Evolutionary conservation across 257 asterid genomes (phyloP), one percentile per base, ranked within the genome.

Genomic region (Knoxia roxburghii): DNA sequence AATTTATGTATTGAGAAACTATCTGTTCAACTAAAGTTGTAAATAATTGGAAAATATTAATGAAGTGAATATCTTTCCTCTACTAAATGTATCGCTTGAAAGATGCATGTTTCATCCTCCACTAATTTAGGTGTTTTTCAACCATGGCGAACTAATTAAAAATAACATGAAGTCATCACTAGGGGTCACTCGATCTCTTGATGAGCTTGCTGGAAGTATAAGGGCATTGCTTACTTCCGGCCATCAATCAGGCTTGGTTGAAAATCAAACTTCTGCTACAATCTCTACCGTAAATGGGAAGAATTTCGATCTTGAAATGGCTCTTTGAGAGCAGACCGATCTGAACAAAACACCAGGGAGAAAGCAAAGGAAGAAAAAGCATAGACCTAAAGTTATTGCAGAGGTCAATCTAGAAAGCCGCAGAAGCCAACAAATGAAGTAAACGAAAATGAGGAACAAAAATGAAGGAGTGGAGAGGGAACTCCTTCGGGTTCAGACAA

Each of bases 341-440:
- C 62, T 77, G 73, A 77, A 50, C 71, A 84, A 76, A 75, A 85
- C 99, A 66, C 90, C 92, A 50, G 90, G 77, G 67, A 86, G 65
- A 72, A 94, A 83, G 79, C 72, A 86, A 50, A 88, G 95, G 76
- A 79, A 86, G 76, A 90, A 72, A 77, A 94, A 85, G 71, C 96
- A 94, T 84, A 87, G 97, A 84, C 99, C 99, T 55, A 94, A 88
- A 74, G 99, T 94, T 58, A 75, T 94, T 40, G 70, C 68, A 58
- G 99, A 88, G 89, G 87, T 66, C 43, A 85, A 75, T 66, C 79
- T 68, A 85, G 81, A 68, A 79, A 63, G 52, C 68, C 86, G 70
- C 82, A 79, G 18, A 83, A 61, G 62, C 72, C 81, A 70, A 76
- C 78, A 64, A 79, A 85, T 70, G 83, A 33, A 76, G 85, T 8